Conservation (phyloP, 306 rosid species). For the Acacia crassicarpa region DNA sequence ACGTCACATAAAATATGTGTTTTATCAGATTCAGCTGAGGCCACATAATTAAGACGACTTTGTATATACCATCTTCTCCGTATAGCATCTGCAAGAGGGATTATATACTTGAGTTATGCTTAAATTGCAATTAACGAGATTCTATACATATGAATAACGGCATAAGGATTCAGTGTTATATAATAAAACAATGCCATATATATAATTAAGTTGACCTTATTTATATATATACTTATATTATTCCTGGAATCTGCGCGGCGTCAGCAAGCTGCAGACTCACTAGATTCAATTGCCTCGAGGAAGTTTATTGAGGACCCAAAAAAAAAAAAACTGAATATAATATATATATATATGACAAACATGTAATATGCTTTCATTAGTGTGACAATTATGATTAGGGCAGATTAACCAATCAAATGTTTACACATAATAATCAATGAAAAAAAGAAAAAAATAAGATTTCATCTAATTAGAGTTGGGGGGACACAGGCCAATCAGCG, state of each 20-base stretch:
- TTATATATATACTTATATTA: too few species aligned
- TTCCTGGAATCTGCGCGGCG: too few species aligned
- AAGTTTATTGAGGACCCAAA: not conserved
- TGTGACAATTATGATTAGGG: not conserved
- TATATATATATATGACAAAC: not conserved
- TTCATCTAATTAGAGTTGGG: too few species aligned
- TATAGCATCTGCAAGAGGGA: not conserved
- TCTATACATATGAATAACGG: not conserved
- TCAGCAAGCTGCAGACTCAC: too few species aligned
- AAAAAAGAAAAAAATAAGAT: not conserved
- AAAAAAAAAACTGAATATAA: not conserved
- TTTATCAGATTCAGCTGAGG: not conserved
- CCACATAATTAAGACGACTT: not conserved
- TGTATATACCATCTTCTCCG: not conserved
- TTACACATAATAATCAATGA: not conserved
- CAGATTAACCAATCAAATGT: not conserved
- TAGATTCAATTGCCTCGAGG: not conserved
- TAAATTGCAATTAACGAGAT: not conserved
- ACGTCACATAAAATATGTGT: slow-evolving; percentile 11
- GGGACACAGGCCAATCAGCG: too few species aligned
- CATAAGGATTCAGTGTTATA: not conserved
- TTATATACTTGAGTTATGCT: too few species aligned
- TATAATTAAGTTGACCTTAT: too few species aligned
- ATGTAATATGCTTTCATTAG: not conserved
- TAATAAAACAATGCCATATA: too few species aligned